These are phyloP conservation scores for Epithele typhae DNA, from an alignment of 768 basidiomycete species.

Conservation along the genomic window DNA sequence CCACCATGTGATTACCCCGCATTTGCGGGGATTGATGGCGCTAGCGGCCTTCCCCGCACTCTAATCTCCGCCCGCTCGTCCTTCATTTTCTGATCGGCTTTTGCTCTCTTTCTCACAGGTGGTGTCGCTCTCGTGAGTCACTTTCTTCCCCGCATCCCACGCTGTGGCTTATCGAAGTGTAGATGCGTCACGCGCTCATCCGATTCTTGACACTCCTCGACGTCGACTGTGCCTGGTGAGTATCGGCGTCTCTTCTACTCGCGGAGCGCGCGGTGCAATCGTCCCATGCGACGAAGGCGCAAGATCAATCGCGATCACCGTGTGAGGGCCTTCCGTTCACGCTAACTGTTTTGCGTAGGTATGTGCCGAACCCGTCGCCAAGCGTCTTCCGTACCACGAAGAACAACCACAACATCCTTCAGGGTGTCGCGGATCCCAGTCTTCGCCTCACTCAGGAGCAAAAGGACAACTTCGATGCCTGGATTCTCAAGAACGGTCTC, in stretches of 20 bases:
- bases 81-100: conserved; percentile 13
- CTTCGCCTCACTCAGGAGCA: conserved; percentile 75
- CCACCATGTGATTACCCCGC: conserved; percentile 7
- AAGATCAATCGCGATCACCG: background rate
- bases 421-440: conserved; percentile 82
- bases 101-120: conserved; percentile 39
- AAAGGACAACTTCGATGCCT: conserved; percentile 77
- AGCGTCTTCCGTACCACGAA: conserved; percentile 90
- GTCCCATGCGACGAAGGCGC: background rate
- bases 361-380: conserved; percentile 85
- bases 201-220: conserved; percentile 78
- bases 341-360: conserved; percentile 42
- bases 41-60: conserved; percentile 2
- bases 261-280: conserved; percentile 7
- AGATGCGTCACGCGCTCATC: conserved; percentile 94
- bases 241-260: background rate
- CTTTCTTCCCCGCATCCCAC: conserved; percentile 6
- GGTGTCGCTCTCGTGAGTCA: conserved; percentile 85
- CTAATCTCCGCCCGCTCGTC: conserved; percentile 16
- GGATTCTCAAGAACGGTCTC: conserved; percentile 87
- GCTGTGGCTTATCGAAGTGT: conserved; percentile 16
- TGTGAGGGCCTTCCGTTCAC: background rate
- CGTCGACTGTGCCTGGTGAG: conserved; percentile 77
- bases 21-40: conserved; percentile 23
- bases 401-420: conserved; percentile 94